Evolutionary conservation across 2,329 filamentous ascomycete species (phyloP).

Genomic region (Bisporella sp.): DNA sequence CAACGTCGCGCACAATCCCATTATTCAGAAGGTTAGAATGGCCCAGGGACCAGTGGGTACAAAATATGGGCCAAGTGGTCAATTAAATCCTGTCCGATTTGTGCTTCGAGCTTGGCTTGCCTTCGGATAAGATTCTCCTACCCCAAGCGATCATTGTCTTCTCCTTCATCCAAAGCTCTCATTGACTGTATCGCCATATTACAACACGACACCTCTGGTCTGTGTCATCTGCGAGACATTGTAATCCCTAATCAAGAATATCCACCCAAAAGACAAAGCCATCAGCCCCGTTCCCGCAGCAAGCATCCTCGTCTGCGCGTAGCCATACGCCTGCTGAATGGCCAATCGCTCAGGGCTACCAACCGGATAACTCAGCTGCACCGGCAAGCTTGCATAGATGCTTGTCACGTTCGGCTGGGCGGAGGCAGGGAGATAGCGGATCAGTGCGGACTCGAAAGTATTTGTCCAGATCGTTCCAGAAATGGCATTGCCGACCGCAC

Average conservation of each 20-base stretch:
- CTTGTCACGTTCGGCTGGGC: slow-evolving; percentile 30
- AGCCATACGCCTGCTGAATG: slow-evolving; percentile 52
- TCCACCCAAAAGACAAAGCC: slow-evolving; percentile 31
- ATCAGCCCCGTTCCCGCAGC: slow-evolving; percentile 42
- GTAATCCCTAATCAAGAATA: slow-evolving; percentile 39
- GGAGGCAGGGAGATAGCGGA: slow-evolving; percentile 40
- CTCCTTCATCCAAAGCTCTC: no score
- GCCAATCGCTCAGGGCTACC: slow-evolving; percentile 37
- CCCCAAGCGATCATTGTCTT: no score
- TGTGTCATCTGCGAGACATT: slow-evolving; percentile 37
- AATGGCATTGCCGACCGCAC: slow-evolving; percentile 52
- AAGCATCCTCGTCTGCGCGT: slow-evolving; percentile 43
- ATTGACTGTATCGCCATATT: neutral
- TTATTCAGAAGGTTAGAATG: no score
- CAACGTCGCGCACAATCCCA: no score
- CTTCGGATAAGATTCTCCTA: no score
- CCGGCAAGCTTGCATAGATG: slow-evolving; percentile 47
- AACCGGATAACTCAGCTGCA: slow-evolving; percentile 42
- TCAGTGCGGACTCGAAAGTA: slow-evolving; percentile 47
- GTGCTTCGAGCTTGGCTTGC: no score
- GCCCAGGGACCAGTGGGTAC: no score
- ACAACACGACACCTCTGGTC: slow-evolving; percentile 32
- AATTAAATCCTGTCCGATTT: no score
- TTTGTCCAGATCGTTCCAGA: slow-evolving; percentile 59
- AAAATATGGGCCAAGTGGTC: no score